Evolutionary conservation across 129 eudicot species (phyloP).

Genomic region (Helichrysum umbraculigerum): DNA sequence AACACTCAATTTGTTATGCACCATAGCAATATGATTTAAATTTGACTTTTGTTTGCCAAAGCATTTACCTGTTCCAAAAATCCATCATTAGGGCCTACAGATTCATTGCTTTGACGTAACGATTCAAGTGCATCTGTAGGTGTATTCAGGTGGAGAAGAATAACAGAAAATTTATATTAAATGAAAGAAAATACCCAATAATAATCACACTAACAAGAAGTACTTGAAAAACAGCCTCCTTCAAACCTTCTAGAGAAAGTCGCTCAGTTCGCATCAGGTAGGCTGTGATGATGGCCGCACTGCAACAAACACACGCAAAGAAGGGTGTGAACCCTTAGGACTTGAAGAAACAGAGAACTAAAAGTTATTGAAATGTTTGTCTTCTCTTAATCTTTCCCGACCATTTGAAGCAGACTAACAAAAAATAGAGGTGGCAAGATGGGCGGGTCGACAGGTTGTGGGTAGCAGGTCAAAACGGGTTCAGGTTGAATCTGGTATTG

Average conservation of each 20-base stretch:
- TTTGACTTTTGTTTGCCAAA: neutral
- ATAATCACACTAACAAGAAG: conserved; percentile 5
- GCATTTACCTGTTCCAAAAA: conserved; percentile 79
- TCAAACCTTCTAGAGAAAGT: conserved; percentile 74
- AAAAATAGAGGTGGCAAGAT: conserved; percentile 2
- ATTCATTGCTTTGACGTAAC: conserved; percentile 68
- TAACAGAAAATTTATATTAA: conserved; percentile 3
- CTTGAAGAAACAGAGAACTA: conserved; percentile 41
- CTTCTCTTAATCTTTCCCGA: conserved; percentile 20
- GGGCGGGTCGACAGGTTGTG: neutral
- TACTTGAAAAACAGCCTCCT: conserved; percentile 18
- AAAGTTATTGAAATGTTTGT: conserved; percentile 32
- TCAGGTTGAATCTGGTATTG: neutral
- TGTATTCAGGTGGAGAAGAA: conserved; percentile 8
- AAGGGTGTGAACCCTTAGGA: conserved; percentile 55
- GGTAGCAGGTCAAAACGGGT: neutral
- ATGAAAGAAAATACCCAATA: neutral
- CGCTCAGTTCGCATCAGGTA: conserved; percentile 92
- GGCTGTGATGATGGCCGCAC: conserved; percentile 95
- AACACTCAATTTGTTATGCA: neutral
- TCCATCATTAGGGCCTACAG: conserved; percentile 95
- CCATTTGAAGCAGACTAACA: conserved; percentile 1
- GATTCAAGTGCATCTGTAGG: conserved; percentile 84
- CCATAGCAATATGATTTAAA: neutral
- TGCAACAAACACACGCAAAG: conserved; percentile 76